A percentile compares a stretch with the other conserved stretches of the same genome.
Conservation (phyloP, 441 rosid species). For the Breynia disticha region DNA sequence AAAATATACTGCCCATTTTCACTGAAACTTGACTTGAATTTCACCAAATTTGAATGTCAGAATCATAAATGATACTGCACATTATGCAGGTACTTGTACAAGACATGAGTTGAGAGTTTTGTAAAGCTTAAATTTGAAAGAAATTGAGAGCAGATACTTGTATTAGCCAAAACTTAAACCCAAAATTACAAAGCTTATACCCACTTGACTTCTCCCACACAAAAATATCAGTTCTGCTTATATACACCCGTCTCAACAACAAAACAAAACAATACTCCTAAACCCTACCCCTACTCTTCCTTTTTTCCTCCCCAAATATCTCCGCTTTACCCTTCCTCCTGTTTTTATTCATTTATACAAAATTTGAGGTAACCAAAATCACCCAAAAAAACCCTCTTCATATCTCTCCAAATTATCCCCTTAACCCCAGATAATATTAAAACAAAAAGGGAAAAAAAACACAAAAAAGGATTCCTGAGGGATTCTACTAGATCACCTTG, state of each 20-base stretch:
- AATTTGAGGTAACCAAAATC: conserved; percentile 18
- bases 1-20: too few relatives aligned
- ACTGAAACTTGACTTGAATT: too few relatives aligned
- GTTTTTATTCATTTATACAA: conserved; percentile 50
- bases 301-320: not conserved
- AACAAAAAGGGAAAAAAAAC: conserved; percentile 12
- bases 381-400: conserved; percentile 15
- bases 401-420: conserved; percentile 19
- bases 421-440: conserved; percentile 20
- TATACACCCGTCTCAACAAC: conserved; percentile 22
- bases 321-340: conserved; percentile 10
- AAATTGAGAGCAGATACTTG: conserved; percentile 21
- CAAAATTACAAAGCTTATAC: conserved; percentile 31
- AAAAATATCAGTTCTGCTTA: conserved; percentile 23
- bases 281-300: not conserved
- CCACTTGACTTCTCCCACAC: conserved; percentile 19
- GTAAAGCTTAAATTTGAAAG: conserved; percentile 8
- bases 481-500: conserved; percentile 36
- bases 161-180: conserved; percentile 21
- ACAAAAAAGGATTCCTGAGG: too few relatives aligned
- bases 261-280: not conserved
- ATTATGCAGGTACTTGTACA: too few relatives aligned
- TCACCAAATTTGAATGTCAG: too few relatives aligned
- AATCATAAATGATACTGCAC: not conserved
- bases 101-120: not conserved